Percentiles rank a stretch among this genome's conserved stretches.
Conservation (phyloP, 768 basidiomycete genomes). For the Phlebiopsis gigantea region DNA sequence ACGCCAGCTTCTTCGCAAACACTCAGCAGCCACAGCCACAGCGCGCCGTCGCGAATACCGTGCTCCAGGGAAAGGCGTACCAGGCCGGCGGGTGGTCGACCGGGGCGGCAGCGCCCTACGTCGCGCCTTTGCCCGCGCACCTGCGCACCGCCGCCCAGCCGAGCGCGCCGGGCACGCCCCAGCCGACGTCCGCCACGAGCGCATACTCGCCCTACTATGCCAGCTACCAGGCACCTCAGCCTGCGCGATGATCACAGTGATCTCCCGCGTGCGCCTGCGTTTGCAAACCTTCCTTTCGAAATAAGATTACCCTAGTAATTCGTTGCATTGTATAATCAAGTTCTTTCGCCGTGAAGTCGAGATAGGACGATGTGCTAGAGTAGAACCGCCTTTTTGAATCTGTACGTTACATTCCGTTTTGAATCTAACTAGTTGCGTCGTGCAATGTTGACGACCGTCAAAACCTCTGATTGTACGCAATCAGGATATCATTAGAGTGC, state of each 20-base stretch:
- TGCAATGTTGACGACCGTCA: constrained; percentile 4
- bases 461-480: constrained; percentile 1
- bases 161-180: constrained; percentile 18
- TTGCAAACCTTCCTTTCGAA: neutral
- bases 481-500: neutral
- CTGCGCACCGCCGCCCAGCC: constrained; percentile 24
- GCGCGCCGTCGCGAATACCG: constrained; percentile 54
- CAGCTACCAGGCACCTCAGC: constrained; percentile 17
- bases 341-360: neutral
- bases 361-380: neutral
- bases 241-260: neutral
- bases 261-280: neutral
- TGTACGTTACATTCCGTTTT: neutral
- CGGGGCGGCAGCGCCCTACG: constrained; percentile 12
- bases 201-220: constrained; percentile 20
- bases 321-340: neutral
- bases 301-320: neutral
- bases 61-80: constrained; percentile 27
- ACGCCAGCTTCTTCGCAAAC: constrained; percentile 37
- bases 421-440: neutral
- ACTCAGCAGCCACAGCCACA: constrained; percentile 26
- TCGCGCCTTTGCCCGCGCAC: constrained; percentile 35
- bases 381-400: neutral
- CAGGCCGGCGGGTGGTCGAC: constrained; percentile 18
- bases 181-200: constrained; percentile 19